A percentile compares a stretch with the other conserved stretches of the same genome.
phyloP scores from a whole-genome alignment of 805 yeast genomes.

The Candida ponderosae region DNA sequence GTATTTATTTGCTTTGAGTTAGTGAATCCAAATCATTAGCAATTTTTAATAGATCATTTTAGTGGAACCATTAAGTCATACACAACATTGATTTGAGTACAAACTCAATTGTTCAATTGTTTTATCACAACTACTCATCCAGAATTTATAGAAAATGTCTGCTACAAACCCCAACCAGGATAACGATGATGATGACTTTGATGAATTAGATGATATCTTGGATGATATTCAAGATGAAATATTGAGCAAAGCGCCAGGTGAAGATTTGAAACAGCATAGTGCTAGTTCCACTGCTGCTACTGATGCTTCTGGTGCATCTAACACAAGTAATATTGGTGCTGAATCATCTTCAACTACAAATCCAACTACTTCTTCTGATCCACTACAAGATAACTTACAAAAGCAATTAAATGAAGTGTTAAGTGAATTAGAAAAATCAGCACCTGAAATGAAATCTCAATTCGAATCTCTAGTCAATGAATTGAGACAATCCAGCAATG shows the following conservation, averaged over 20 bases:
- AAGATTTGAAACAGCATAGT: conserved; percentile 11
- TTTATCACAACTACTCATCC: not conserved
- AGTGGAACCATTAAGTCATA: too few relatives aligned
- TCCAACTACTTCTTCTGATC: conserved; percentile 17
- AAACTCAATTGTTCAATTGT: not conserved
- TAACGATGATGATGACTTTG: conserved; percentile 39
- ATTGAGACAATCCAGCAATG: conserved; percentile 17
- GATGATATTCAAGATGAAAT: conserved; percentile 79
- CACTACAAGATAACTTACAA: conserved; percentile 25
- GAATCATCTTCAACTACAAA: conserved; percentile 4
- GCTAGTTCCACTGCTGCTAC: conserved; percentile 10
- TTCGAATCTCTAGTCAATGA: conserved; percentile 35
- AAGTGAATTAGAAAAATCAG: conserved; percentile 30
- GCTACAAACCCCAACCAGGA: not conserved
- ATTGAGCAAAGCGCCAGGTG: conserved; percentile 35
- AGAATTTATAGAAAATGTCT: conserved; percentile 3
- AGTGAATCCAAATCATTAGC: too few relatives aligned
- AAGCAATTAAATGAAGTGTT: conserved; percentile 20
- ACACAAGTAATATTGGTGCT: not conserved
- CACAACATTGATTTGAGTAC: too few relatives aligned
- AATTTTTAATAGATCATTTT: too few relatives aligned
- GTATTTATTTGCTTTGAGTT: too few relatives aligned
- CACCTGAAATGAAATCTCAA: conserved; percentile 44
- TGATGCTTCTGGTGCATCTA: not conserved
- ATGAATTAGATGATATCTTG: conserved; percentile 74